These are phyloP conservation scores for Starmerella scarabaei DNA, from an alignment of 805 yeast genomes.

Conservation along the genomic window DNA sequence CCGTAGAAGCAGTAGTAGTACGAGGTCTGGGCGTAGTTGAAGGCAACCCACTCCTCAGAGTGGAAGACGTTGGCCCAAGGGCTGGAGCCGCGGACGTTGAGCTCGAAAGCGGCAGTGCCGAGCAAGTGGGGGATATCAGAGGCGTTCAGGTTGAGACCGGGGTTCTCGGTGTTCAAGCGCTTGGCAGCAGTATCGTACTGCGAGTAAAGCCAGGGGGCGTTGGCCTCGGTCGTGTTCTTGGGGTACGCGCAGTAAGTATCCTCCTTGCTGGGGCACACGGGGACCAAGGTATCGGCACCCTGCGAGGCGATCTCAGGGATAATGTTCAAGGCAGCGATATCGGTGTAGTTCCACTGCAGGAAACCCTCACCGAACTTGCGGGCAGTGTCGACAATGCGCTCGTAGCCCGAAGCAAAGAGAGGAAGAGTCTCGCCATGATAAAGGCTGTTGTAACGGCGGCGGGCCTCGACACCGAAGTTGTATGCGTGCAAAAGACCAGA, in stretches of 20 bases:
- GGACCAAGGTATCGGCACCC: slow-evolving; percentile 22
- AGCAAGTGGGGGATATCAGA: slow-evolving; percentile 34
- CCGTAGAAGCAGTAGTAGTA: slow-evolving; percentile 23
- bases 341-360: slow-evolving; percentile 22
- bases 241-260: slow-evolving; percentile 26
- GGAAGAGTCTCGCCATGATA: slow-evolving; percentile 33
- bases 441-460: slow-evolving; percentile 39
- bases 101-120: slow-evolving; percentile 36
- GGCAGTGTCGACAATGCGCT: slow-evolving; percentile 31
- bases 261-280: slow-evolving; percentile 7
- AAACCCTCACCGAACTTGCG: slow-evolving; percentile 25
- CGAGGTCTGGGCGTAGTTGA: slow-evolving; percentile 18
- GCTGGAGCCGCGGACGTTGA: slow-evolving; percentile 37
- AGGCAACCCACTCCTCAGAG: slow-evolving; percentile 23
- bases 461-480: slow-evolving; percentile 38
- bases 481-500: slow-evolving; percentile 41
- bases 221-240: slow-evolving; percentile 2
- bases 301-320: slow-evolving; percentile 19
- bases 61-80: slow-evolving; percentile 28
- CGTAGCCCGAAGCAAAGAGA: slow-evolving; percentile 43
- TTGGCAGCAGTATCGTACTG: slow-evolving; percentile 18
- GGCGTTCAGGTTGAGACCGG: slow-evolving; percentile 30
- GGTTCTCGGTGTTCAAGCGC: slow-evolving; percentile 20
- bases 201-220: slow-evolving; percentile 3
- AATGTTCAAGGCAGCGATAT: slow-evolving; percentile 18